phyloP scores from a whole-genome alignment of 257 asterid genomes.

The Solanum tarijense region DNA sequence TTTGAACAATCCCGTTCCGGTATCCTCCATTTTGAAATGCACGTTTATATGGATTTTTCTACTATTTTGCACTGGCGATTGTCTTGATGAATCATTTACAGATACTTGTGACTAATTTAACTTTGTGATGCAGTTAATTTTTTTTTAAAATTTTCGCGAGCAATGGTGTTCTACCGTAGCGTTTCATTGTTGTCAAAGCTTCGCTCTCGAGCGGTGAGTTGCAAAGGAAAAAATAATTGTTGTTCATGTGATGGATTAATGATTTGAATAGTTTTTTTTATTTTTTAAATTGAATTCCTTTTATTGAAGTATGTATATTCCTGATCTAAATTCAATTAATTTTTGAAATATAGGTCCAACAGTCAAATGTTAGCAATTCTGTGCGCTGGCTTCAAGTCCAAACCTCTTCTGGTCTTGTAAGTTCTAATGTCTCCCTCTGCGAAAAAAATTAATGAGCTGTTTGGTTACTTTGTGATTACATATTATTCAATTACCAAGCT shows the following conservation, averaged over 20 bases:
- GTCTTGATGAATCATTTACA: neutral
- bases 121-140: neutral
- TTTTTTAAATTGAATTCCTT: neutral
- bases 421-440: neutral
- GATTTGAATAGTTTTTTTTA: neutral
- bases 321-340: neutral
- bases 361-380: slow-evolving; percentile 41
- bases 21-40: neutral
- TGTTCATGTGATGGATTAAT: neutral
- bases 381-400: slow-evolving; percentile 92
- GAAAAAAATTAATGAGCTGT: neutral
- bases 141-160: neutral
- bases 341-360: slow-evolving; percentile 38
- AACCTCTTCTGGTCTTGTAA: slow-evolving; percentile 47
- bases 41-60: neutral
- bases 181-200: slow-evolving; percentile 22
- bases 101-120: neutral
- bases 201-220: slow-evolving; percentile 25
- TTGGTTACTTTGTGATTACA: neutral
- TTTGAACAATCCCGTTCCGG: neutral
- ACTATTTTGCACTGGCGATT: neutral
- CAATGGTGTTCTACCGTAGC: slow-evolving; percentile 21
- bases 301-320: neutral
- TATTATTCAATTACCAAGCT: neutral
- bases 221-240: neutral